Percentiles rank a stretch among this genome's conserved stretches.
phyloP scores from a whole-genome alignment of 73 alveolate genomes.

The Tetrahymena borealis region DNA sequence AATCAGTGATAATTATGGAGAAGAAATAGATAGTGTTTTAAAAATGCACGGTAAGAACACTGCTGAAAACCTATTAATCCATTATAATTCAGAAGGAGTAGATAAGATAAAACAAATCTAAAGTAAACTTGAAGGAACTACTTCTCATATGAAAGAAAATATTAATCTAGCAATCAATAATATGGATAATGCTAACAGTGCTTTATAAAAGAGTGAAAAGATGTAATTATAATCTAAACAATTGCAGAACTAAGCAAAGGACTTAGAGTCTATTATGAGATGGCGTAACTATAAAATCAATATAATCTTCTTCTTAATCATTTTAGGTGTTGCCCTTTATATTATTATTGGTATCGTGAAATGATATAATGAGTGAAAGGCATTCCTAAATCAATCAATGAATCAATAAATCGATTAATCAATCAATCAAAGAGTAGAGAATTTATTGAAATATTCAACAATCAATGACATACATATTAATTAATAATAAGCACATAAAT shows the following conservation, averaged over 20 bases:
- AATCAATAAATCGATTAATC: not conserved
- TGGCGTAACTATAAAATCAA: not conserved
- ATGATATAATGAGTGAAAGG: not conserved
- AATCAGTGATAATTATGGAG: not conserved
- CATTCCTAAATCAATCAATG: not conserved
- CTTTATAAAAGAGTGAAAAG: not conserved
- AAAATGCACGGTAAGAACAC: not conserved
- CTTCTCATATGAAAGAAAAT: not conserved
- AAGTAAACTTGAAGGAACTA: not conserved
- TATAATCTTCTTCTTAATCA: not conserved
- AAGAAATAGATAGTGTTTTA: not conserved
- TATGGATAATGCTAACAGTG: not conserved
- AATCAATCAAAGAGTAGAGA: not conserved
- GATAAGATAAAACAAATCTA: not conserved
- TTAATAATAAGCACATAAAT: too few species aligned
- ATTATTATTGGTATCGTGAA: not conserved
- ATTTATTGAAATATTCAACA: not conserved
- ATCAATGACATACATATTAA: too few species aligned
- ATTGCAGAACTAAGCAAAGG: not conserved
- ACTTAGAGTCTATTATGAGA: not conserved
- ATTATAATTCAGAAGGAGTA: not conserved
- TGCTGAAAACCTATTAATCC: not conserved
- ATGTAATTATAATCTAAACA: not conserved
- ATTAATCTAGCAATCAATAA: not conserved
- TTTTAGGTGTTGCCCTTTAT: not conserved